Conservation (phyloP, 2,329 filamentous ascomycete species). For the Cladosporium sp. region DNA sequence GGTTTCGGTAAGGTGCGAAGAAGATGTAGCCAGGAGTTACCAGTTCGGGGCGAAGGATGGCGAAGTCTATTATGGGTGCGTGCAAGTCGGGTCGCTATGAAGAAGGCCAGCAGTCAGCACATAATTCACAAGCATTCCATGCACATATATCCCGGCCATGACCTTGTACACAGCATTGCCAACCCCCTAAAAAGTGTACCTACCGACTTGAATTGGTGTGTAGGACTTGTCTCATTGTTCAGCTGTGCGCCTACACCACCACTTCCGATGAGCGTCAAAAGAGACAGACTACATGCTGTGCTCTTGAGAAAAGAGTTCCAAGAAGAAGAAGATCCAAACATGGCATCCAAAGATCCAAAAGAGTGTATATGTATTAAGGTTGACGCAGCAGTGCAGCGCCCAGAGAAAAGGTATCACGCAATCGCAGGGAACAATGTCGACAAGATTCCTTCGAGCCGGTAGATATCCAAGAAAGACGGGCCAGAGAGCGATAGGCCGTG, state of each 20-base stretch:
- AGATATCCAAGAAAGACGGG: neutral
- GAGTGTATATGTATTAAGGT: neutral
- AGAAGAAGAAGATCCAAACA: constrained; percentile 4
- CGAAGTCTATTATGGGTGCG: constrained; percentile 33
- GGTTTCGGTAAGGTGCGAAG: constrained; percentile 46
- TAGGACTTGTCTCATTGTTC: constrained; percentile 33
- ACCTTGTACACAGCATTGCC: neutral
- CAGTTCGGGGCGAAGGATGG: constrained; percentile 31
- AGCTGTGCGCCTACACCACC: constrained; percentile 20
- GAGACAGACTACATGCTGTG: constrained; percentile 2
- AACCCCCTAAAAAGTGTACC: constrained; percentile 5
- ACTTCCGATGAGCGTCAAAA: constrained; percentile 5
- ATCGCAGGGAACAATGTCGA: constrained; percentile 12
- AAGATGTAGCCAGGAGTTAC: constrained; percentile 48
- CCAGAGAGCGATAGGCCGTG: constrained; percentile 5
- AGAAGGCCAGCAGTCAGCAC: constrained; percentile 15
- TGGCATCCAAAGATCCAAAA: neutral
- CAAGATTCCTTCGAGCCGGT: neutral
- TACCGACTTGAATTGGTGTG: constrained; percentile 34
- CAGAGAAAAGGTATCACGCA: constrained; percentile 1
- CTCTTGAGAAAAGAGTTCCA: neutral
- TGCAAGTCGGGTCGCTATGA: constrained; percentile 36
- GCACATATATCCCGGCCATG: neutral
- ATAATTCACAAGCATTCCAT: neutral
- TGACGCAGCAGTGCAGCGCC: neutral